A percentile compares a stretch with the other conserved stretches of the same genome.
These are phyloP conservation scores for Gracilaria domingensis DNA, from an alignment of 23 red algal species.

Conservation along the genomic window DNA sequence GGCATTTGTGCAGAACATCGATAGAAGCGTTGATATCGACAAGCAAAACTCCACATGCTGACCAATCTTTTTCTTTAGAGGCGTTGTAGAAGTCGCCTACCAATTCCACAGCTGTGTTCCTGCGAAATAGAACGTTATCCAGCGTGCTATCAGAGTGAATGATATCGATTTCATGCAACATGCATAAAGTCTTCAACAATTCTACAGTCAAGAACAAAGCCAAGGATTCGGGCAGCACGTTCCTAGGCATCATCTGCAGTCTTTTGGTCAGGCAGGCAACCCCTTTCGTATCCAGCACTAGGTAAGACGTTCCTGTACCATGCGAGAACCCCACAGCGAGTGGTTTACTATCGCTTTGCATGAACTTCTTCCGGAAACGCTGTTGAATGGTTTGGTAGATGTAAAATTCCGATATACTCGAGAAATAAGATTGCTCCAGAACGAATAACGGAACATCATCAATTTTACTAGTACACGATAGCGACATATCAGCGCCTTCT, in stretches of 20 bases:
- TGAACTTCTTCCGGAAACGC: constrained; percentile 19
- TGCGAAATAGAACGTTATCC: constrained; percentile 59
- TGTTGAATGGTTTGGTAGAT: constrained; percentile 46
- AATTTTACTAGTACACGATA: neutral
- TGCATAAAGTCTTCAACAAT: constrained; percentile 39
- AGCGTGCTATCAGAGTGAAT: constrained; percentile 62
- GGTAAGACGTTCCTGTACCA: constrained; percentile 17
- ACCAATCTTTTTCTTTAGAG: constrained; percentile 24
- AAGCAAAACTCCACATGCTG: constrained; percentile 40
- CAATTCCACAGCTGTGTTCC: constrained; percentile 36
- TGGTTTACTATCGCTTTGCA: constrained; percentile 38
- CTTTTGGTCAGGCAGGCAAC: constrained; percentile 17
- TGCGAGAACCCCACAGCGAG: constrained; percentile 36
- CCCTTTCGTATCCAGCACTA: constrained; percentile 37
- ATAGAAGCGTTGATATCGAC: constrained; percentile 67
- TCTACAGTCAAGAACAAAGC: constrained; percentile 67
- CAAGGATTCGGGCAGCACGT: constrained; percentile 47
- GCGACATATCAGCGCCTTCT: neutral
- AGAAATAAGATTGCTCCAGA: constrained; percentile 40
- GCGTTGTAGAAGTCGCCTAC: constrained; percentile 21
- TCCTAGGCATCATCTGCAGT: neutral
- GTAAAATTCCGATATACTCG: constrained; percentile 63
- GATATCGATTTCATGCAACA: constrained; percentile 46
- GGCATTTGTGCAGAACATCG: constrained; percentile 17
- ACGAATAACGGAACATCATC: constrained; percentile 41